phyloP scores from a whole-genome alignment of 2,329 filamentous ascomycete species.

The Botrytis elliptica region DNA sequence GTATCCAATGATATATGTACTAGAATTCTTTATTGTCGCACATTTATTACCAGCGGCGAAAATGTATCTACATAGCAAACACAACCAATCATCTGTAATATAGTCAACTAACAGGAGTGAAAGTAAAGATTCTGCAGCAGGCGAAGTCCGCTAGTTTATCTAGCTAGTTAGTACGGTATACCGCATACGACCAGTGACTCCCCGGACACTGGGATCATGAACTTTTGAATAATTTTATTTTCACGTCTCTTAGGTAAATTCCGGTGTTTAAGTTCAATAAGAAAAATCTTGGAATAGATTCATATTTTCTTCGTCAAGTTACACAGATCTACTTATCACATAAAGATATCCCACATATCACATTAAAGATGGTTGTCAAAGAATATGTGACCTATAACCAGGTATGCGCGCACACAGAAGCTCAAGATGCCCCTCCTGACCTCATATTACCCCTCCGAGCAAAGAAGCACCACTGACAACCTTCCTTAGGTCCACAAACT shows the following conservation, averaged over 20 bases:
- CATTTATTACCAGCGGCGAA: background rate
- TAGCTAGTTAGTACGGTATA: background rate
- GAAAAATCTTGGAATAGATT: constrained; percentile 1
- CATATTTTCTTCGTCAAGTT: background rate
- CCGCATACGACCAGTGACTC: background rate
- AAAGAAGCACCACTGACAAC: constrained; percentile 27
- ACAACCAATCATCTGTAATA: background rate
- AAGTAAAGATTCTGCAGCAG: background rate
- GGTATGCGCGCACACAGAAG: constrained; percentile 51
- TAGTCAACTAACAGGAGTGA: background rate
- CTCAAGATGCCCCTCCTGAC: background rate
- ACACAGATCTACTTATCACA: background rate
- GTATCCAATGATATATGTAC: background rate
- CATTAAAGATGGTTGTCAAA: constrained; percentile 69
- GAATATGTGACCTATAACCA: constrained; percentile 90
- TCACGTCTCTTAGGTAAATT: background rate
- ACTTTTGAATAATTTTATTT: constrained; percentile 8
- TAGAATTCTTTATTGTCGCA: background rate
- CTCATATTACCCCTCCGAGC: constrained; percentile 23
- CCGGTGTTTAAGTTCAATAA: background rate
- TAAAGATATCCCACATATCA: background rate
- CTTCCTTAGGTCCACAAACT: constrained; percentile 83
- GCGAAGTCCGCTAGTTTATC: constrained; percentile 6
- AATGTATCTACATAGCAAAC: background rate
- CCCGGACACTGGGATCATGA: constrained; percentile 1